phyloP scores from a whole-genome alignment of 1,284 basidiomycete species.

The Puccinia hordei region DNA sequence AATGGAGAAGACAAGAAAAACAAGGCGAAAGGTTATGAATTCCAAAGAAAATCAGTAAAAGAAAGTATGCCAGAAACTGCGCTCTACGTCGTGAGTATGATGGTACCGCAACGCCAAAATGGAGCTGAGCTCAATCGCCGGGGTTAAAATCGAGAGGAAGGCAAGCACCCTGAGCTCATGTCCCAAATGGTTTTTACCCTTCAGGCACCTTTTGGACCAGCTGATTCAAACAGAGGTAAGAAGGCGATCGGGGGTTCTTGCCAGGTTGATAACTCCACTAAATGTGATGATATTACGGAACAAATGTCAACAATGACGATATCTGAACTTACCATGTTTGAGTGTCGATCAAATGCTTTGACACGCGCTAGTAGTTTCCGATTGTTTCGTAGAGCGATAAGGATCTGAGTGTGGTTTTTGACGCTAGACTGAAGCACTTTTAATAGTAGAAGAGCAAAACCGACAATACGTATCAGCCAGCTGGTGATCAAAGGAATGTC shows the following conservation, averaged over 20 bases:
- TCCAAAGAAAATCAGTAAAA: too few species aligned
- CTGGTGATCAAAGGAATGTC: neutral
- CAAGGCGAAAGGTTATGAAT: too few species aligned
- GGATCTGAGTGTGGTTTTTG: constrained; percentile 93
- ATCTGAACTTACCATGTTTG: constrained; percentile 80
- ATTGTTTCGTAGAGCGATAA: constrained; percentile 96
- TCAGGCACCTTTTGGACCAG: constrained; percentile 6
- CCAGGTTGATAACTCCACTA: too few species aligned
- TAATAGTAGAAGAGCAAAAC: constrained; percentile 70
- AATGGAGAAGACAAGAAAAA: neutral
- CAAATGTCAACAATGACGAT: neutral
- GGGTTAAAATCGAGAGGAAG: constrained; percentile 25
- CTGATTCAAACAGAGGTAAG: neutral
- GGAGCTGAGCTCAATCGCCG: too few species aligned
- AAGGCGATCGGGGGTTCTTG: neutral
- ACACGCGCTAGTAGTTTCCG: constrained; percentile 96
- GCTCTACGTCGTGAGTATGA: too few species aligned
- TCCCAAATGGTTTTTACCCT: constrained; percentile 9
- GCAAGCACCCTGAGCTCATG: constrained; percentile 10
- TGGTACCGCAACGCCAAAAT: too few species aligned
- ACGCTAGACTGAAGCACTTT: constrained; percentile 98
- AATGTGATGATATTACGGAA: neutral
- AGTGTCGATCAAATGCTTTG: constrained; percentile 98
- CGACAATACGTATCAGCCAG: constrained; percentile 53
- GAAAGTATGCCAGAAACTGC: too few species aligned